Base-by-base conservation (phyloP, 2,329 filamentous ascomycete genomes). In the Incumbomyces delicatus region DNA sequence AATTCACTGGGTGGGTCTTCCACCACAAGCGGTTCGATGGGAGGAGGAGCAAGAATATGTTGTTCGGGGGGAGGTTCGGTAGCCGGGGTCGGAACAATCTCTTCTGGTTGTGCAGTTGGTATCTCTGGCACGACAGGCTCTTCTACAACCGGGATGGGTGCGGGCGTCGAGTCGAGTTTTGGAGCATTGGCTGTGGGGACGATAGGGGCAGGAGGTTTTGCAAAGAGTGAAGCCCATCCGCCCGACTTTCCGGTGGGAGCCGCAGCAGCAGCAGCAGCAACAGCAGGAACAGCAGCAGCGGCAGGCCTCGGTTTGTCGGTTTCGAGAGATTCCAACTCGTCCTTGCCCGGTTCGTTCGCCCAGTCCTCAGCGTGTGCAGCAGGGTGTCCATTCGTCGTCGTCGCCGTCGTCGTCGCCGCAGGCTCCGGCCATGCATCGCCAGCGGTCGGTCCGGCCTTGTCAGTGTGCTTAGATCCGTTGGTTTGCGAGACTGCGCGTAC, bases 181-280 rank as follows among this genome's bases (percentile, higher is more conserved):
- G 70, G 65, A 41, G 63, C 61, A 45, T 67, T 64, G 3, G 17
- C 16, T 18, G 32, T 12, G 33, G 18, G 18, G 18, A 14, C 12
- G 20, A 10, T 27, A 29, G 39, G 18, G n/a, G 27, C 3, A 32
- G 74, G 68, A 34, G 75, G 70, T 69, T 83, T 83, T 31, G 80
- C 77, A 52, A 87, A 77, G 74, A 88, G 82, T 66, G 82, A 85
- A 32, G 84, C 84, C 84, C 84, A 88, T 42, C 53, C 55, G 35
- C 53, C 51, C 17, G 56, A 48, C 44, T 58, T 57, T 10, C 46
- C 30, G 18, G 51, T 17, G 17, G 51, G 50, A 12, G 49, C 51
- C 27, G 61, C 40, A 18, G 50, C 42, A 17, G 54, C 44, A 16
- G 54, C 49, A 34, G 61, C 40, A 18, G 51, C 42, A 17, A 54